Percentiles rank a stretch among this genome's conserved stretches.
These are phyloP conservation scores for Oxytropis ochrocephala DNA, from an alignment of 306 rosid genomes.

Conservation along the genomic window DNA sequence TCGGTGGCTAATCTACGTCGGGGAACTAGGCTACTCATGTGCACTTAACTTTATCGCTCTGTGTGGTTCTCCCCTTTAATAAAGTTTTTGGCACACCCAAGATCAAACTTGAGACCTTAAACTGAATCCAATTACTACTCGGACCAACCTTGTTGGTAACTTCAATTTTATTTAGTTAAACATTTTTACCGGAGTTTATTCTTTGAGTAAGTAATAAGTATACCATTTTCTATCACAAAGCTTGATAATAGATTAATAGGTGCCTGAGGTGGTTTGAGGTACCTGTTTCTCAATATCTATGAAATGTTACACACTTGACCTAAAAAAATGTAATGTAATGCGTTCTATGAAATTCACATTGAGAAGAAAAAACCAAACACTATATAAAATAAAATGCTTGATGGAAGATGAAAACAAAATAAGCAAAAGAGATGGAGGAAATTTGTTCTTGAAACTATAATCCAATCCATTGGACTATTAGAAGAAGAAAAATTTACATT, in stretches of 20 bases:
- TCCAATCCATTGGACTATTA: neutral
- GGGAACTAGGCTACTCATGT: too few species aligned
- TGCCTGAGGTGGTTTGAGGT: neutral
- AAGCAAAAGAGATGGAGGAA: neutral
- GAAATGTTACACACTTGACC: too few species aligned
- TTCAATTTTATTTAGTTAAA: too few species aligned
- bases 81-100: too few species aligned
- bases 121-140: too few species aligned
- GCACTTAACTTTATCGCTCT: too few species aligned
- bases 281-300: too few species aligned
- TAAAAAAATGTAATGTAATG: neutral
- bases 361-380: neutral
- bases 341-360: neutral
- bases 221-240: neutral
- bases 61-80: too few species aligned
- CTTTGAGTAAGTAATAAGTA: neutral
- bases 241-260: neutral
- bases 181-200: neutral
- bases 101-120: too few species aligned
- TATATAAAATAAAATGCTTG: neutral
- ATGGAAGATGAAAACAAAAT: neutral
- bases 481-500: neutral
- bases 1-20: too few species aligned
- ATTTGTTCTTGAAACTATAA: slow-evolving; percentile 20
- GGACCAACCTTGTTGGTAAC: too few species aligned